Conservation (phyloP, 495 filamentous ascomycete species). For the Bacidia gigantensis region DNA sequence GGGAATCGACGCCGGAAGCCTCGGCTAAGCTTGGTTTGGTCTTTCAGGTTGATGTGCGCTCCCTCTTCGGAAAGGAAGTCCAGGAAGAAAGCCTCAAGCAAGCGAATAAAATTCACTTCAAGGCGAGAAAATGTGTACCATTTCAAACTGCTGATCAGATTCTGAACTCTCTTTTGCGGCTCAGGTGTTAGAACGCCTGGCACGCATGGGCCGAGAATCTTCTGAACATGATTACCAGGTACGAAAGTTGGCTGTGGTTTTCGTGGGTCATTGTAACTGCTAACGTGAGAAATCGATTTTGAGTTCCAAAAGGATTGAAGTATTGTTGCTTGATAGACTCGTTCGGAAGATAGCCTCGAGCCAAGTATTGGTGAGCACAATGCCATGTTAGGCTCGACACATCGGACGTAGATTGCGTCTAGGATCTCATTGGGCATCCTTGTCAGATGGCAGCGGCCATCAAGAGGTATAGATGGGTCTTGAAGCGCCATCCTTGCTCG, state of each 20-base stretch:
- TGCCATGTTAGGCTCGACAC: not conserved
- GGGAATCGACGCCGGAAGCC: not conserved
- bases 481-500: no score
- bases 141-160: not conserved
- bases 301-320: not conserved
- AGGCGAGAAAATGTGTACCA: not conserved
- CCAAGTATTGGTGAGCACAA: not conserved
- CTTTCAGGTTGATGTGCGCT: not conserved
- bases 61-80: not conserved
- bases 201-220: not conserved
- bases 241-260: not conserved
- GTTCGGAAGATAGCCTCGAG: not conserved
- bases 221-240: not conserved
- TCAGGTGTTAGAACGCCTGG: not conserved
- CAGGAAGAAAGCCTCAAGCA: not conserved
- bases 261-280: not conserved
- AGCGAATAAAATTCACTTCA: not conserved
- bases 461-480: not conserved
- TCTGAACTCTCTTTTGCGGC: not conserved
- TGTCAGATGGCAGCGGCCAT: not conserved
- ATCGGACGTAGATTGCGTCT: not conserved
- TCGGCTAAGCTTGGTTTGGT: not conserved
- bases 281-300: not conserved
- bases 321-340: not conserved
- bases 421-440: not conserved